Evolutionary conservation across 2,329 filamentous ascomycete genomes (phyloP), one percentile per base, ranked within the genome.

Genomic region (Ophiostoma sp.): DNA sequence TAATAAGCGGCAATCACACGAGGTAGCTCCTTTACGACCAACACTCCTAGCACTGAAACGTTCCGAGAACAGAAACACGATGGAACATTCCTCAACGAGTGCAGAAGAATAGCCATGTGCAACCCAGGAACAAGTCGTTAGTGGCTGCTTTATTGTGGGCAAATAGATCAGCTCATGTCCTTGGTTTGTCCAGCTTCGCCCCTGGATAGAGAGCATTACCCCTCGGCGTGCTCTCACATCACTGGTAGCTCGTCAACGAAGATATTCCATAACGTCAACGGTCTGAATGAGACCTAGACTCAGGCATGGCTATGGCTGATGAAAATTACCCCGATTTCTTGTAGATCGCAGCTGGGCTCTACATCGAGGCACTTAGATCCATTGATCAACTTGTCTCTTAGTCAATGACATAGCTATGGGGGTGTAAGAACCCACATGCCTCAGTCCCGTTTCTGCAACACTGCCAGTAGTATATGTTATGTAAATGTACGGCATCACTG

Each of bases 341-440:
- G 47, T n/a, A 9, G 47, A 52, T 52, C 47, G 18, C 16, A 18
- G n/a, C 5, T 12, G 16, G 12, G 7, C 16, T 11, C 42, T 27
- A 27, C 27, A 27, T 27, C 2, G 27, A 27, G 27, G 27, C 27
- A 27, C 27, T 27, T 27, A 27, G 27, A 27, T 27, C 45, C 47
- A 49, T 49, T 49, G 18, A 18, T 55, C 18, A 55, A 55, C 49
- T 55, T 55, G 49, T 55, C 8, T 55, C n/a, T 55, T 55, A 55
- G n/a, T 27, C 49, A 55, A 47, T 11, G n/a, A 55, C 18, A 27
- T 18, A 9, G 8, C 18, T 55, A 55, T 14, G 49, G 8, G 49
- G 49, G 49, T 36, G n/a, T 27, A 4, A 27, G n/a, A 27, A n/a
- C 27, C 49, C 49, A 55, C 49, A 55, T 36, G 27, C 49, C 49